phyloP scores from a whole-genome alignment of 306 rosid species.

The Dalbergia cochinchinensis region DNA sequence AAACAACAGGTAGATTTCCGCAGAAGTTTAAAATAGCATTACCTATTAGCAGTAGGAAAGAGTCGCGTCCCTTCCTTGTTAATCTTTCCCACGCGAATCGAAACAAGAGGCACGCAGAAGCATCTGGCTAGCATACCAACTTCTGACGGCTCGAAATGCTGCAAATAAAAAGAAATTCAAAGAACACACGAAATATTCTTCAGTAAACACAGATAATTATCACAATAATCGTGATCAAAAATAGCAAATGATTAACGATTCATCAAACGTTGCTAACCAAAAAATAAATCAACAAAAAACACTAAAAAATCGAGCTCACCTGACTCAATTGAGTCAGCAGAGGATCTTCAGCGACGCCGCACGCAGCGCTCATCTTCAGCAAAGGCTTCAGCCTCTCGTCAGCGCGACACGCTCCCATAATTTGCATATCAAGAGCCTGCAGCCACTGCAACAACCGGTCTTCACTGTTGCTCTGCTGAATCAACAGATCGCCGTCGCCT shows the following conservation, averaged over 20 bases:
- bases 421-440: conserved; percentile 93
- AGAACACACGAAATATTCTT: background rate
- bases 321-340: conserved; percentile 85
- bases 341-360: conserved; percentile 89
- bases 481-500: conserved; percentile 86
- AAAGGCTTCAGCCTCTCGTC: conserved; percentile 92
- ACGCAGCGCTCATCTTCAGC: conserved; percentile 77
- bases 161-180: conserved; percentile 12
- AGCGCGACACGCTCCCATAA: conserved; percentile 91
- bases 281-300: conserved; percentile 13
- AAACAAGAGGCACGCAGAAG: conserved; percentile 95
- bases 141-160: conserved; percentile 98
- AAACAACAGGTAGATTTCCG: background rate
- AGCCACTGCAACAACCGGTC: conserved; percentile 81
- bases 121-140: conserved; percentile 97
- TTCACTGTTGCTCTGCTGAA: conserved; percentile 75
- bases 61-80: conserved; percentile 73
- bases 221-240: background rate
- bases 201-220: background rate
- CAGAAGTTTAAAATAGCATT: conserved; percentile 42
- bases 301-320: conserved; percentile 54
- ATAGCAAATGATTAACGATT: background rate
- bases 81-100: conserved; percentile 89
- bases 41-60: conserved; percentile 81
- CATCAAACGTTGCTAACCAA: background rate